Evolutionary conservation across 176 grass and related monocot species (phyloP), one percentile per base, ranked within the genome.

Genomic region (Eragrostis curvula): DNA sequence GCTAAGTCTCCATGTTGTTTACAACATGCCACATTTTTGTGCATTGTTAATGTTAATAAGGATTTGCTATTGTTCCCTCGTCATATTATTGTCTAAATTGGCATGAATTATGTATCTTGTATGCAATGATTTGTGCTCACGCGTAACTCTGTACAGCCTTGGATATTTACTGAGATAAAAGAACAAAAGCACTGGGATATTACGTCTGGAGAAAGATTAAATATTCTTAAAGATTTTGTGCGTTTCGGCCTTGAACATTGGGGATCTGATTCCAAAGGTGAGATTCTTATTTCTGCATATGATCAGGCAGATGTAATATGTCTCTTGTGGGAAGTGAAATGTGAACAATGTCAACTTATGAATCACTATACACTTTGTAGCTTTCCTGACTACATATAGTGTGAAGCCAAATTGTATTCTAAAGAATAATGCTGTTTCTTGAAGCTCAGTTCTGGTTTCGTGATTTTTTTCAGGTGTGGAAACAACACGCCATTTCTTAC

Each of bases 111-210:
- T 51, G 14, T 20, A 60, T 81, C 28, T 51, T 68, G 6, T 65
- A 73, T 81, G 29, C 46, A 41, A 42, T 79, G 52, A 44, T 67
- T 79, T 59, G 67, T 82, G 32, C 40, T 84, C 63, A 85, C 24
- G 28, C 36, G 49, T 88, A 71, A 70, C 49, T 15, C 61, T 67
- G 88, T 27, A 58, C 89, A 98, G 92, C 92, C 96, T 63, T 98
- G 96, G 96, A 84, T 98, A 94, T 95, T 98, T 89, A 98, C 96
- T 43, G 96, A 98, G 85, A 91, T 98, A 79, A 98, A 98, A 86
- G 96, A 98, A 92, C 88, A 98, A 81, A 93, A 68, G 68, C 86
- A 98, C 79, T 98, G 96, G 92, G 96, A 98, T 17, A 95, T 98
- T 70, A 94, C 84, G 15, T 98, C 96, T 70, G 88, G 70, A 0